Percentiles rank a stretch among this genome's conserved stretches.
Evolutionary conservation across 2,329 filamentous ascomycete species (phyloP).

Genomic region (Hypomyces perniciosus): DNA sequence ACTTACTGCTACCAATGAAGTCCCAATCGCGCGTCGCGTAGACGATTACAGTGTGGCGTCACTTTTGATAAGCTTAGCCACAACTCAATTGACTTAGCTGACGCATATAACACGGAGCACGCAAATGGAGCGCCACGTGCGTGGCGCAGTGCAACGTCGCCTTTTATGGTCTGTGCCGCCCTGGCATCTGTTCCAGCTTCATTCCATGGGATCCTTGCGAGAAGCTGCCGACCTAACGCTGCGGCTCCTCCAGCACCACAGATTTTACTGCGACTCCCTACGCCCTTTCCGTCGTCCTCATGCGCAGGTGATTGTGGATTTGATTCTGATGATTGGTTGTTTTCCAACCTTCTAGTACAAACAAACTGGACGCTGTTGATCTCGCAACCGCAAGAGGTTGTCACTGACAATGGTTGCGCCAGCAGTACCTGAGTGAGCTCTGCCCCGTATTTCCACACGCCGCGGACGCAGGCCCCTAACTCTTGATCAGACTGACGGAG

Average conservation of each 20-base stretch:
- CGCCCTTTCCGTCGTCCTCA: neutral
- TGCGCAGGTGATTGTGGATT: neutral
- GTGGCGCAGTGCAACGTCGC: slow-evolving; percentile 6
- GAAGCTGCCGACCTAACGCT: slow-evolving; percentile 1
- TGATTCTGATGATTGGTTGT: neutral
- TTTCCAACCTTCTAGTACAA: neutral
- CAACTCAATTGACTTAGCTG: neutral
- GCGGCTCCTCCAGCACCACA: slow-evolving; percentile 6
- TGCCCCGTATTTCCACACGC: neutral
- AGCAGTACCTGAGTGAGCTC: slow-evolving; percentile 65
- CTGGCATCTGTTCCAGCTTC: neutral
- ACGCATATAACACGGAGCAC: neutral
- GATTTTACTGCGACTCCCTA: slow-evolving; percentile 2
- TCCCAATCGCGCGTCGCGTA: slow-evolving; percentile 8
- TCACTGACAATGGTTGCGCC: slow-evolving; percentile 60
- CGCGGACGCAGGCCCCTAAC: slow-evolving; percentile 17
- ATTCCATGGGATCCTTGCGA: slow-evolving; percentile 3
- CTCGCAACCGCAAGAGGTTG: slow-evolving; percentile 16
- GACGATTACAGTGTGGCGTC: neutral
- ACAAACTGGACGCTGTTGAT: slow-evolving; percentile 9
- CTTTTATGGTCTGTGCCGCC: slow-evolving; percentile 9
- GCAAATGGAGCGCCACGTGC: slow-evolving; percentile 4
- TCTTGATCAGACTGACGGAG: slow-evolving; percentile 70
- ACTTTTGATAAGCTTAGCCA: slow-evolving; percentile 4
- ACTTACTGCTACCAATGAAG: neutral